A percentile compares a stretch with the other conserved stretches of the same genome.
Conservation (phyloP, 2,329 filamentous ascomycete species). For the Tolypocladium pustulatum region DNA sequence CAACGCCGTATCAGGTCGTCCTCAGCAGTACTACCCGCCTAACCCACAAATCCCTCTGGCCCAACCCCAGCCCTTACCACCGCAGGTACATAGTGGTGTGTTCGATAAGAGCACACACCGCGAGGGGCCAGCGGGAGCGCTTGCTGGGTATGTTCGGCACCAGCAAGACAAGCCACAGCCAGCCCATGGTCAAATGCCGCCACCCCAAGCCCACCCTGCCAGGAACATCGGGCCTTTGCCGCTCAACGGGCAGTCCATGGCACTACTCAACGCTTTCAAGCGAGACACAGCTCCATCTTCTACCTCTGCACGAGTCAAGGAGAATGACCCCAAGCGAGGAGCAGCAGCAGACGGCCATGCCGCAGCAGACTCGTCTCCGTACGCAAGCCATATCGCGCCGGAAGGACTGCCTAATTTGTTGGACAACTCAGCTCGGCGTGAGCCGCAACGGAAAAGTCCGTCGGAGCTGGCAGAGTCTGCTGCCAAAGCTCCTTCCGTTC, state of each 20-base stretch:
- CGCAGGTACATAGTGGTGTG: conserved; percentile 43
- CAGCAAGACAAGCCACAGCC: conserved; percentile 9
- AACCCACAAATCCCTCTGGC: conserved; percentile 14
- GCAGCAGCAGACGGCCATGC: conserved; percentile 1
- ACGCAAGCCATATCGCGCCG: neutral
- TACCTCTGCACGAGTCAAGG: neutral
- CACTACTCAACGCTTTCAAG: conserved; percentile 35
- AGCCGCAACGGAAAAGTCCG: conserved; percentile 7
- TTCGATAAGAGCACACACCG: conserved; percentile 28
- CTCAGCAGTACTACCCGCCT: conserved; percentile 12
- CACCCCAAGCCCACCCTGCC: conserved; percentile 5
- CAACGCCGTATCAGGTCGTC: conserved; percentile 7
- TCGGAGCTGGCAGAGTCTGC: conserved; percentile 17
- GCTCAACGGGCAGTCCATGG: conserved; percentile 31
- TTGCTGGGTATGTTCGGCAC: neutral
- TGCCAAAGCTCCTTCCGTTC: conserved; percentile 11
- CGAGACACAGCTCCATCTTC: conserved; percentile 11
- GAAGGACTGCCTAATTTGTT: neutral
- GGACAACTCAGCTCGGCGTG: neutral
- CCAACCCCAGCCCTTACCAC: conserved; percentile 41
- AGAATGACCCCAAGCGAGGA: neutral
- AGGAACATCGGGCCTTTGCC: conserved; percentile 10
- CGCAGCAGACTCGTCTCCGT: neutral
- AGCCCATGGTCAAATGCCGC: conserved; percentile 3
- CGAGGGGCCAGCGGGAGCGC: conserved; percentile 9